Base-by-base conservation (phyloP, 2,329 filamentous ascomycete species). In the Fusarium mexicanum region DNA sequence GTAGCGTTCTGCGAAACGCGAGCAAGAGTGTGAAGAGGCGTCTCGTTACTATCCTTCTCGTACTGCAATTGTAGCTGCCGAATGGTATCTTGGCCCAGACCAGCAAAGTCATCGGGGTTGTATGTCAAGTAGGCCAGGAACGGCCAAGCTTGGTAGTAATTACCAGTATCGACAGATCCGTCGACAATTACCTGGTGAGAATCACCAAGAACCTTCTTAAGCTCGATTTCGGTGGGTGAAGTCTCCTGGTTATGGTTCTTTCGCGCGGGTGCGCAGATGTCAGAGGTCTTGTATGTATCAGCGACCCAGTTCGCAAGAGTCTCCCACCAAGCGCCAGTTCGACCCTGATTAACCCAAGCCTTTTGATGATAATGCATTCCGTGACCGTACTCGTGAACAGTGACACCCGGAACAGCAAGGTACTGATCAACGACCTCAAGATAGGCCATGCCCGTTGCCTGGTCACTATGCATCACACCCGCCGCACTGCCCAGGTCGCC, bases 61-160 rank as follows among this genome's bases (percentile, higher is more conserved):
- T 87, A 87, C 72, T 84, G 81, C 4, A 81, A 72, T 77, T 85
- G 85, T 26, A 87, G 75, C 47, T 85, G 82, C 29, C 80, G 82
- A 40, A 87, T 77, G 40, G 84, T 82, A 20, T 82, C 81, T 50
- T 79, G 79, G 17, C 85, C 85, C 4, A 87, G 73, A 37, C 81
- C 85, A 40, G 76, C 70, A 61, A 83, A 84, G 31, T 81, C 77
- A 73, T 87, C 86, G 0, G 82, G 86, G 76, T 88, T 88, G 72
- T 85, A 83, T 44, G 84, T 84, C 59, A 88, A 77, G 76, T 87
- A 88, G 3, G 83, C 78, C 38, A 88, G 76, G 69, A 88, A 86
- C 0, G 86, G 87, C 85, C 85, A 88, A 7, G 86, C 84, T 68
- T 87, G 81, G 78, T 88, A 88, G 75, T 87, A 85, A 78, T 88